phyloP scores from a whole-genome alignment of 805 yeast species.

The Priceomyces haplophilus region DNA sequence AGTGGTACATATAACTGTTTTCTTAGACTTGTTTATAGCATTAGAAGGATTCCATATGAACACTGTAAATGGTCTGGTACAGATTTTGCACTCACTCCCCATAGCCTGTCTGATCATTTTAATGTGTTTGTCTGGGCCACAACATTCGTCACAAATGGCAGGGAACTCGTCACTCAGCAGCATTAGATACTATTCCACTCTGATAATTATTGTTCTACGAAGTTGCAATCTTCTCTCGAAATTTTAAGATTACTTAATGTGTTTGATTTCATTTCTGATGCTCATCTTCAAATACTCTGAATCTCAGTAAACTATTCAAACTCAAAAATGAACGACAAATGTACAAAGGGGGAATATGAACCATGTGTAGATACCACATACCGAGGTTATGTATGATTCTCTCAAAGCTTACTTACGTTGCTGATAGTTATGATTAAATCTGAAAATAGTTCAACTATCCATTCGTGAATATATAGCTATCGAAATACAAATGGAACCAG shows the following conservation, averaged over 20 bases:
- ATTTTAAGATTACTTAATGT: no score
- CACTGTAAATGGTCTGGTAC: slow-evolving; percentile 81
- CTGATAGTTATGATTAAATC: no score
- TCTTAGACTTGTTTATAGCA: slow-evolving; percentile 43
- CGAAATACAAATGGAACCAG: no score
- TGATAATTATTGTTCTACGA: not conserved
- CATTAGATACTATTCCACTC: not conserved
- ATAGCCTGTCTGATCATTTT: slow-evolving; percentile 65
- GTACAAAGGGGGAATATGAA: no score
- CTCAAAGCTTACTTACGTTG: no score
- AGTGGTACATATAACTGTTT: slow-evolving; percentile 70
- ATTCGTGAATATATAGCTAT: no score
- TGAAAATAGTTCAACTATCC: no score
- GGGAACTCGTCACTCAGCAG: slow-evolving; percentile 39
- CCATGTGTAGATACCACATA: no score
- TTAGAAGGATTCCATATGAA: slow-evolving; percentile 64
- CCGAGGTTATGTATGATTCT: no score
- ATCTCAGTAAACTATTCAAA: no score
- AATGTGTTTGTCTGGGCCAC: slow-evolving; percentile 65
- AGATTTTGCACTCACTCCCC: slow-evolving; percentile 82
- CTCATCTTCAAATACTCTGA: not conserved
- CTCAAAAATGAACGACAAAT: no score
- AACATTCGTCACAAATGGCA: slow-evolving; percentile 68
- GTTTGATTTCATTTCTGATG: not conserved
- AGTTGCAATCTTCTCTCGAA: not conserved